Base-by-base conservation (phyloP, 2,329 filamentous ascomycete species). In the Grosmannia clavigera region DNA sequence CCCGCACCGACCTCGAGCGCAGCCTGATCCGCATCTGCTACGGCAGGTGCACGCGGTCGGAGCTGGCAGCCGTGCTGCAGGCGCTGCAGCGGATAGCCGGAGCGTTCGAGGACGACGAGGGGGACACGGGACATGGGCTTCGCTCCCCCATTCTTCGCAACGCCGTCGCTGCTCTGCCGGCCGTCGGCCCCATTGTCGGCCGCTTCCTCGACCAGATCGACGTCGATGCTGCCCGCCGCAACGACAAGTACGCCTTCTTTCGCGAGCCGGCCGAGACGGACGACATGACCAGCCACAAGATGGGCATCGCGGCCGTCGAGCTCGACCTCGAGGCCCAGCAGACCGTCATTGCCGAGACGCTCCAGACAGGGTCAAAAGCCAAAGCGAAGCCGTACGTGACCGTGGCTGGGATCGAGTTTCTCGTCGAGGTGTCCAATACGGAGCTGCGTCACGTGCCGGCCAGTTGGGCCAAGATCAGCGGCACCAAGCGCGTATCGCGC, bases 171-270 rank as follows among this genome's bases (percentile, higher is more conserved):
- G 81, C 84, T 10, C 78, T 99, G 6, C 92, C 94, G 0, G 80
- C 78, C 14, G 95, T 97, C 57, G 77, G 86, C 9, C 79, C 86
- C 25, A 82, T 85, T 22, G 82, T 97, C 5, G 78, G 88, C 22
- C 78, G 78, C 1, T 91, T 89, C 68, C 81, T 99, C 2, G 87
- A 95, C 59, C 87, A 85, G 62, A 94, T 99, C 72, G 95, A 95
- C 67, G 77, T 86, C 38, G 81, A 88, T 65, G 89, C 94, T 1
- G 94, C 92, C 0, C 86, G 85, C 56, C 83, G 82, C 29, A 87
- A 97, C 68, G 92, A 99, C 77, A 96, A 96, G 70, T 97, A 96
- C 70, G 78, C 81, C 43, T 99, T 99, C 77, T 96, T 99, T 71
- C 83, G 87, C 6, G 90, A 96, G 64, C 82, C 87, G 48, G 81